Base-by-base conservation (phyloP, 2,329 filamentous ascomycete species). In the Pseudocercospora pini-densiflorae region DNA sequence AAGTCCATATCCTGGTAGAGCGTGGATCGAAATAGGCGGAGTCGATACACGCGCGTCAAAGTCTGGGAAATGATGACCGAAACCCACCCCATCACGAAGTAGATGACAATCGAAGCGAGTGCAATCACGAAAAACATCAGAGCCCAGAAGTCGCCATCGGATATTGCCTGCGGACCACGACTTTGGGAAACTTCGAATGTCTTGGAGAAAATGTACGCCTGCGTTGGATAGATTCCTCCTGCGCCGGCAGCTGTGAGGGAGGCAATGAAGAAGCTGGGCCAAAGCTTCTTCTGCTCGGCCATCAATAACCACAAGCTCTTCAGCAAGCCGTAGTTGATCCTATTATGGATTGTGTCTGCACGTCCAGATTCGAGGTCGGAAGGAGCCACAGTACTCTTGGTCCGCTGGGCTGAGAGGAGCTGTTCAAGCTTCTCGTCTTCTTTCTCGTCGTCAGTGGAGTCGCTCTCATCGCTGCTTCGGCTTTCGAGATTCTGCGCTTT, bases 91-190 rank as follows among this genome's bases (percentile, higher is more conserved):
- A 86, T 71, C 10, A 71, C 64, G 36, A 79, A 81, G 66, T 83
- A 87, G 45, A 77, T 80, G 1, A 79, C 36, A 0, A 79, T 75
- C 21, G 83, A 81, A 1, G 75, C 82, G 8, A 87, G 69, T 0
- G 85, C 84, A 3, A 87, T 78, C 6, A 86, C 74, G 71, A 87
- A 85, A 70, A 87, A 85, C 82, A 87, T 86, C 16, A 87, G 77
- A 0, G 83, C 79, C 74, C 81, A 86, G 71, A 86, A 86, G 69
- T 86, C 79, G 8, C 79, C 82, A 54, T 80, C 74, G 1, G 79
- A 64, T 16, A 77, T 73, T 3, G 81, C 79, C 62, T 77, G 73
- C 2, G 59, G 1, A 6, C 80, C 77, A 6, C 55, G 8, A 75
- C 76, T 14, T 81, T 75, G 78, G 63, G 86, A 87, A 2, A 82